Evolutionary conservation across 2,329 filamentous ascomycete species (phyloP).

Genomic region (Verticillium dahliae): DNA sequence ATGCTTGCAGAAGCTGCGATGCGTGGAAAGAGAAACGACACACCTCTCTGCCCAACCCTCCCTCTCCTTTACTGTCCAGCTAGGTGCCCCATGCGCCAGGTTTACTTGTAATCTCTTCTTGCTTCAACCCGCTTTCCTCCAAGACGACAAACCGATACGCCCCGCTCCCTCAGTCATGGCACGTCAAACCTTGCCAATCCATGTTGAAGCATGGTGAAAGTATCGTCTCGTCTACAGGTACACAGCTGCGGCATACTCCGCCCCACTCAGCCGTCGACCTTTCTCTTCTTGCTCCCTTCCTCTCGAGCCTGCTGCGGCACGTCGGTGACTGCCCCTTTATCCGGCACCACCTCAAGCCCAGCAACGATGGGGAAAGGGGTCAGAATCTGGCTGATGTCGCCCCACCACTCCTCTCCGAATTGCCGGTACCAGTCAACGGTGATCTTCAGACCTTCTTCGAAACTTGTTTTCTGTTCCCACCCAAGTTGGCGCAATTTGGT

Average conservation of each 20-base stretch:
- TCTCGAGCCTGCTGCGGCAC: constrained; percentile 15
- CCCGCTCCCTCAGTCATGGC: not conserved
- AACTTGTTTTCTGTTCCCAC: constrained; percentile 61
- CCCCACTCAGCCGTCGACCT: constrained; percentile 8
- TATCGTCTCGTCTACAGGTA: not conserved
- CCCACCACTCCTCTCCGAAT: constrained; percentile 66
- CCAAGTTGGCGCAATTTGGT: constrained; percentile 61
- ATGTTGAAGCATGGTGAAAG: not conserved
- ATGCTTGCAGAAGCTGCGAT: not conserved
- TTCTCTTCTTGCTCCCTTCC: constrained; percentile 14
- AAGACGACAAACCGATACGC: not conserved
- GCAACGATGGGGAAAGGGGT: constrained; percentile 60
- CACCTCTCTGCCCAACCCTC: not conserved
- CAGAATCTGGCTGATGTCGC: constrained; percentile 61
- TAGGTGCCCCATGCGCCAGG: not conserved
- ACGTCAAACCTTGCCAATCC: not conserved
- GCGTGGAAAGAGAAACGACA: not conserved
- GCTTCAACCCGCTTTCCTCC: not conserved
- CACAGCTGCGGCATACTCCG: not conserved
- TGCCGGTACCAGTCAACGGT: constrained; percentile 66
- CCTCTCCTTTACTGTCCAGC: not conserved
- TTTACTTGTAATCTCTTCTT: not conserved
- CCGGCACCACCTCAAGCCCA: constrained; percentile 46
- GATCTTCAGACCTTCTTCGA: constrained; percentile 54
- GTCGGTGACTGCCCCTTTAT: constrained; percentile 33